These are phyloP conservation scores for Hordeum pubiflorum DNA, from an alignment of 202 grass and related monocot species.

Conservation along the genomic window DNA sequence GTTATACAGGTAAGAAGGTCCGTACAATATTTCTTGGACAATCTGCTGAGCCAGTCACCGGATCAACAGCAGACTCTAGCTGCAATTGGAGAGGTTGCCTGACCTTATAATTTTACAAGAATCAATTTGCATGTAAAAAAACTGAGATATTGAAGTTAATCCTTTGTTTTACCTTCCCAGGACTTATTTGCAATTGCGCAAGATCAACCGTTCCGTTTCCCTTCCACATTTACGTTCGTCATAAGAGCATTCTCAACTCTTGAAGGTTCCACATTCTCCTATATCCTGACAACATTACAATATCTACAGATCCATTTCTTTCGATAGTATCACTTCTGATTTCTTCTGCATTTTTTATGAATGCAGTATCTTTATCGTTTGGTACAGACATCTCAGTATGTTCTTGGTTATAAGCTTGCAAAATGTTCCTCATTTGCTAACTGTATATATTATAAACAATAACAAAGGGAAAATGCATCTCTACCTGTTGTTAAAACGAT, in stretches of 20 bases:
- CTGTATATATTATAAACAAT: not conserved
- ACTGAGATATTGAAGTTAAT: slow-evolving; percentile 14
- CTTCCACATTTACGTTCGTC: slow-evolving; percentile 90
- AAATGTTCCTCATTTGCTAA: slow-evolving; percentile 6
- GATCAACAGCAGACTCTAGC: slow-evolving; percentile 81
- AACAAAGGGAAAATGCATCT: not conserved
- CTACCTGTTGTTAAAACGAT: not conserved
- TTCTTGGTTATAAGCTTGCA: slow-evolving; percentile 9
- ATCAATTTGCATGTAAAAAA: slow-evolving; percentile 6
- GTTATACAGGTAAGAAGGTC: slow-evolving; percentile 78
- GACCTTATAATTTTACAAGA: not conserved
- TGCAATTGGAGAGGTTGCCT: slow-evolving; percentile 87
- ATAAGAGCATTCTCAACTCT: slow-evolving; percentile 91
- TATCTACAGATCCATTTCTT: slow-evolving; percentile 16
- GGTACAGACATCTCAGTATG: not conserved
- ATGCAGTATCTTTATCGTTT: not conserved
- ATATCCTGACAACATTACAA: not conserved
- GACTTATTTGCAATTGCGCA: slow-evolving; percentile 94
- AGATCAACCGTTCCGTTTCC: slow-evolving; percentile 92
- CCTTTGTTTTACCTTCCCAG: slow-evolving; percentile 38
- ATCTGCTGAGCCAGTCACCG: slow-evolving; percentile 60
- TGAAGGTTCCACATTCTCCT: slow-evolving; percentile 53
- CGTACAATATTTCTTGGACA: slow-evolving; percentile 89
- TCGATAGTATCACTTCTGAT: not conserved
- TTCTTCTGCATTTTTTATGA: slow-evolving; percentile 9